These are phyloP conservation scores for Ilyonectria sp. DNA, from an alignment of 2,329 filamentous ascomycete genomes.

Conservation along the genomic window DNA sequence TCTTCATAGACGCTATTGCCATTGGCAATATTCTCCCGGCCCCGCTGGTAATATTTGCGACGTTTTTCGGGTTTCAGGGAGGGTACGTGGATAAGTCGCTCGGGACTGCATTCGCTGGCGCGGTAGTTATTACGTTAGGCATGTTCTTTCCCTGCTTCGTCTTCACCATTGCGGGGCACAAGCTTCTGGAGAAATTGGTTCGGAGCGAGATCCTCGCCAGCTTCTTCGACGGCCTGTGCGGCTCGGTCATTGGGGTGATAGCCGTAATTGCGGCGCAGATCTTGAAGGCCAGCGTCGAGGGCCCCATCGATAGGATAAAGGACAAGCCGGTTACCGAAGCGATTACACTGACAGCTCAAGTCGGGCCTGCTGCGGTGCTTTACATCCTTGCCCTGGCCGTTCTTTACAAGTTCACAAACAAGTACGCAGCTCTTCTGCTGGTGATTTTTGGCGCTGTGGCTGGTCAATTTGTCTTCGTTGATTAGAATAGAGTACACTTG, in stretches of 20 bases:
- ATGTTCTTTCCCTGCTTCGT: slow-evolving; percentile 6
- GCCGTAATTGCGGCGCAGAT: not conserved
- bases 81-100: slow-evolving; percentile 18
- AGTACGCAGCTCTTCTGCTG: too few relatives aligned
- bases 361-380: slow-evolving; percentile 25
- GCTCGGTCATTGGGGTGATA: slow-evolving; percentile 26
- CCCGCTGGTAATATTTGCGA: slow-evolving; percentile 17
- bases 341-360: slow-evolving; percentile 16
- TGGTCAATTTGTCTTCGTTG: too few relatives aligned
- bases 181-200: too few relatives aligned
- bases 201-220: slow-evolving; percentile 18
- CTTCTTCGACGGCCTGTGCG: slow-evolving; percentile 29
- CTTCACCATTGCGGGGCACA: too few relatives aligned
- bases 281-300: slow-evolving; percentile 22
- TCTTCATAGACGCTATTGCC: slow-evolving; percentile 28
- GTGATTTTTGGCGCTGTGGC: too few relatives aligned
- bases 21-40: slow-evolving; percentile 27
- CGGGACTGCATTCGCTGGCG: slow-evolving; percentile 21
- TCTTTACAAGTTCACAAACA: too few relatives aligned
- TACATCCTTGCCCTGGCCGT: too few relatives aligned
- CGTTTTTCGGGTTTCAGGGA: slow-evolving; percentile 5
- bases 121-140: slow-evolving; percentile 22
- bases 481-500: too few relatives aligned
- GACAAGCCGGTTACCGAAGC: slow-evolving; percentile 16
- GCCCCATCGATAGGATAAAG: slow-evolving; percentile 19